phyloP scores from a whole-genome alignment of 176 grass and related monocot species.

The Leersia perrieri region DNA sequence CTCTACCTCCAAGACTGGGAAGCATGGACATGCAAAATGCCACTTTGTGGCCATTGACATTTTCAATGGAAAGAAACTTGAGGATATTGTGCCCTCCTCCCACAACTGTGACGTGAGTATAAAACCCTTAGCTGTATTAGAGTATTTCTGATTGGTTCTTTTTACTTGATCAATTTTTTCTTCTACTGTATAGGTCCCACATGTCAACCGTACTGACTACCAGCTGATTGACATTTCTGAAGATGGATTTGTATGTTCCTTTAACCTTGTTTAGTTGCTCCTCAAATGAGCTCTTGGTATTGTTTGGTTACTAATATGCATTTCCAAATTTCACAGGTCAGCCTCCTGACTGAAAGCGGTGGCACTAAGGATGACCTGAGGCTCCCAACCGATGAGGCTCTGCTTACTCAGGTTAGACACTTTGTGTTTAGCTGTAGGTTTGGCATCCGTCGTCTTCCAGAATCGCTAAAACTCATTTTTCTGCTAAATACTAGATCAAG shows the following conservation, averaged over 20 bases:
- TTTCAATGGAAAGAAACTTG: conserved; percentile 71
- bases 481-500: conserved; percentile 35
- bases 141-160: not conserved
- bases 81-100: conserved; percentile 73
- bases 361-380: conserved; percentile 65
- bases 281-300: not conserved
- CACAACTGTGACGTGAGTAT: conserved; percentile 67
- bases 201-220: conserved; percentile 69
- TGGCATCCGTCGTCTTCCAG: not conserved
- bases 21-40: conserved; percentile 74
- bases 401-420: conserved; percentile 44
- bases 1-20: conserved; percentile 71
- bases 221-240: conserved; percentile 80
- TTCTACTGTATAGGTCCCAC: conserved; percentile 45
- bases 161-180: conserved; percentile 2
- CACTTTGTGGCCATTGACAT: conserved; percentile 75
- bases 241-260: conserved; percentile 62
- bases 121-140: not conserved
- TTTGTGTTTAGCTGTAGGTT: not conserved
- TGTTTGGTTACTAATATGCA: not conserved
- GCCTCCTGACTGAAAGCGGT: conserved; percentile 67
- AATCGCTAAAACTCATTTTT: not conserved
- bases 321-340: conserved; percentile 40
- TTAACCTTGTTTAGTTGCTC: not conserved
- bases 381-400: conserved; percentile 54